Conservation (phyloP, 352 stramenopile genomes). For the Globisporangium emineosum region DNA sequence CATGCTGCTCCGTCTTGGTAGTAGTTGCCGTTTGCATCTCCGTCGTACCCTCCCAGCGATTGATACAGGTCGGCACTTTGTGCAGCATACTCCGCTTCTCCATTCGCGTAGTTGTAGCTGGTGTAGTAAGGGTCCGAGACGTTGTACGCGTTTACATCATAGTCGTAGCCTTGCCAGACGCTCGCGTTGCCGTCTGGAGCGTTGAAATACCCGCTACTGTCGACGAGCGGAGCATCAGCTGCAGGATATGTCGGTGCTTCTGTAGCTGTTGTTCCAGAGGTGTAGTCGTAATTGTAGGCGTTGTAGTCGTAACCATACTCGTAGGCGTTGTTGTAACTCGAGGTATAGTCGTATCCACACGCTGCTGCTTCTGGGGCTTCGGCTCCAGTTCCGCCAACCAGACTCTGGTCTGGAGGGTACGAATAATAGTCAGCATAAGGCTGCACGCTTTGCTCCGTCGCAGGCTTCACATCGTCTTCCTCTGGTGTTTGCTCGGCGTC, state of each 20-base stretch:
- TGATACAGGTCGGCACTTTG: not conserved
- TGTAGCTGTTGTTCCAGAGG: not conserved
- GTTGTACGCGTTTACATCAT: slow-evolving; percentile 2
- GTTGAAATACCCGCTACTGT: slow-evolving; percentile 32
- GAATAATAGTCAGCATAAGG: not conserved
- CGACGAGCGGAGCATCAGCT: slow-evolving; percentile 16
- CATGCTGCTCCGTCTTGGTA: not conserved
- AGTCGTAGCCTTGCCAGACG: slow-evolving; percentile 31
- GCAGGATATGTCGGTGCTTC: not conserved
- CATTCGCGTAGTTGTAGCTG: slow-evolving; percentile 4
- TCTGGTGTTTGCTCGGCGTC: not conserved
- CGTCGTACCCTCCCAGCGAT: not conserved
- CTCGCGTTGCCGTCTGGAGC: slow-evolving; percentile 27
- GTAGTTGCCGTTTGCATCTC: not conserved
- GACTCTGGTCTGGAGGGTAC: not conserved
- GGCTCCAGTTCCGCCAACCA: not conserved
- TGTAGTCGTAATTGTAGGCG: slow-evolving; percentile 9
- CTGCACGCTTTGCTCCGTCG: not conserved
- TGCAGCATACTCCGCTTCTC: not conserved
- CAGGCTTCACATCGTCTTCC: not conserved
- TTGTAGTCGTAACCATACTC: slow-evolving; percentile 24
- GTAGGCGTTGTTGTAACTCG: slow-evolving; percentile 25
- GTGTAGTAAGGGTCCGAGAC: not conserved
- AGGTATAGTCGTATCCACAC: slow-evolving; percentile 17
- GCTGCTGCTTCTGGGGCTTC: slow-evolving; percentile 12